Evolutionary conservation across 2,329 filamentous ascomycete genomes (phyloP).

Genomic region (Akanthomyces lecanii): DNA sequence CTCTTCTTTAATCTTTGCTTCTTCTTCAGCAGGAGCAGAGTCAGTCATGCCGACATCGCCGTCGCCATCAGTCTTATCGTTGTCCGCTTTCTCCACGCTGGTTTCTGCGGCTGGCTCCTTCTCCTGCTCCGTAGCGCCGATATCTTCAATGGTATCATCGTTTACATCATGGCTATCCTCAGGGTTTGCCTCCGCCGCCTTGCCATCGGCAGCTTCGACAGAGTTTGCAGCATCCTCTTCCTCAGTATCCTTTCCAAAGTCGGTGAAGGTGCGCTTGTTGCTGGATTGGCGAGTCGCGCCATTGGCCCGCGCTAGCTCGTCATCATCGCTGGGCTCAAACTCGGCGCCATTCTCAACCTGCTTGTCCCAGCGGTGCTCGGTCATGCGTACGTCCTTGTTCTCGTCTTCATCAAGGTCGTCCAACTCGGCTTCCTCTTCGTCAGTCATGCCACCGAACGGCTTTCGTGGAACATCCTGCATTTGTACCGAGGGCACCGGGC

Average conservation of each 20-base stretch:
- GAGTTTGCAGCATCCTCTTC: slow-evolving; percentile 37
- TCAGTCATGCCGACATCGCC: slow-evolving; percentile 51
- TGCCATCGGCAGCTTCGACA: slow-evolving; percentile 31
- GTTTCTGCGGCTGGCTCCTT: slow-evolving; percentile 23
- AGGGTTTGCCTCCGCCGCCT: slow-evolving; percentile 26
- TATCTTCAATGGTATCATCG: slow-evolving; percentile 43
- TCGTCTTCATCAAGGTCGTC: slow-evolving; percentile 76
- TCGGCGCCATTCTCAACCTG: slow-evolving; percentile 73
- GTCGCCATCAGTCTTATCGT: slow-evolving; percentile 40
- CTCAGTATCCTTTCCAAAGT: slow-evolving; percentile 44
- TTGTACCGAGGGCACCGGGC: slow-evolving; percentile 84
- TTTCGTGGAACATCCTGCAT: slow-evolving; percentile 72
- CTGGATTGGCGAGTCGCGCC: slow-evolving; percentile 58
- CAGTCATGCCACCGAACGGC: slow-evolving; percentile 58
- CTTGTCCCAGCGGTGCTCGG: slow-evolving; percentile 78
- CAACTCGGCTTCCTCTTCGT: slow-evolving; percentile 62
- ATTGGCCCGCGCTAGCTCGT: slow-evolving; percentile 70
- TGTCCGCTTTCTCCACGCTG: slow-evolving; percentile 23
- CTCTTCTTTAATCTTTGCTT: slow-evolving; percentile 37
- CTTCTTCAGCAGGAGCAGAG: slow-evolving; percentile 28
- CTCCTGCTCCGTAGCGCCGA: slow-evolving; percentile 29
- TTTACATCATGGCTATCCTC: slow-evolving; percentile 34
- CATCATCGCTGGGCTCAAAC: slow-evolving; percentile 83
- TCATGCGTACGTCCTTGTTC: slow-evolving; percentile 78
- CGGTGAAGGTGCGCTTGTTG: slow-evolving; percentile 48